Percentiles rank a stretch among this genome's conserved stretches.
Conservation (phyloP, 2,329 filamentous ascomycete genomes). For the Fusarium sp. region DNA sequence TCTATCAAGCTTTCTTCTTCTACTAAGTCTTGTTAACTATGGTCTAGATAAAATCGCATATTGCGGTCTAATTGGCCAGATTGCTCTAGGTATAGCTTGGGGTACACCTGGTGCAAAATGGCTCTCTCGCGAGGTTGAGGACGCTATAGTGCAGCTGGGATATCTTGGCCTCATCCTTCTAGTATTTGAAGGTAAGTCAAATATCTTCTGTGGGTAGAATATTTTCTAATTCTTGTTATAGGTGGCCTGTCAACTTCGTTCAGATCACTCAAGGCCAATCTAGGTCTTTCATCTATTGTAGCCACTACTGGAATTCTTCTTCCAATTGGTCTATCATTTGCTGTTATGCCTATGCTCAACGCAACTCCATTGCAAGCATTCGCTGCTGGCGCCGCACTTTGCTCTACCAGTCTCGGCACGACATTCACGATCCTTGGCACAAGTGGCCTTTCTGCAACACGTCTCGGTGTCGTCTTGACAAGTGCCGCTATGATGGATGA, state of each 20-base stretch:
- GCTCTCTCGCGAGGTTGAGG: conserved; percentile 65
- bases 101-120: conserved; percentile 74
- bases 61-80: conserved; percentile 78
- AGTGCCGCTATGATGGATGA: conserved; percentile 87
- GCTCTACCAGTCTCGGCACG: conserved; percentile 80
- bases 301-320: conserved; percentile 73
- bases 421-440: conserved; percentile 67
- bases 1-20: conserved; percentile 70
- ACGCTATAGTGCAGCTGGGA: conserved; percentile 72
- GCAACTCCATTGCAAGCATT: conserved; percentile 73
- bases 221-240: conserved; percentile 28
- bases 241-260: conserved; percentile 64
- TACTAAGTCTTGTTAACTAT: conserved; percentile 70
- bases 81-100: conserved; percentile 77
- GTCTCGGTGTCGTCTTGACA: conserved; percentile 72
- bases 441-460: conserved; percentile 57
- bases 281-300: conserved; percentile 70
- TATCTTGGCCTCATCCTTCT: conserved; percentile 80
- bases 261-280: conserved; percentile 65
- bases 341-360: conserved; percentile 62
- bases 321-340: conserved; percentile 76
- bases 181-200: conserved; percentile 72
- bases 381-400: conserved; percentile 78
- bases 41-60: conserved; percentile 71
- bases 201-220: rapidly evolving